phyloP scores from a whole-genome alignment of 2,329 filamentous ascomycete species.

The Cladosporium sp. region DNA sequence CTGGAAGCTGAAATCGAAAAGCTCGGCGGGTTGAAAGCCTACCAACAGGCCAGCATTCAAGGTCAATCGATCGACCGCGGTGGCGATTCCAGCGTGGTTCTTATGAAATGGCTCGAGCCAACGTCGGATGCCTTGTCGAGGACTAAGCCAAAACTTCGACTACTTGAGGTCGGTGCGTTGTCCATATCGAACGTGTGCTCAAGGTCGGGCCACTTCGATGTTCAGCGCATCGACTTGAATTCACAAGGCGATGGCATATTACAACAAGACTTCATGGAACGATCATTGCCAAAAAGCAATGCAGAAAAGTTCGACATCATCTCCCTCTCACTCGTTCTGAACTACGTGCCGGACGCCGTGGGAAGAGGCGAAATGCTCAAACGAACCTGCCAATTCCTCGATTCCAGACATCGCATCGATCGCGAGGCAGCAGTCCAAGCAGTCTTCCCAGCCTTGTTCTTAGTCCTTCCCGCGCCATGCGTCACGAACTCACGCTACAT shows the following conservation, averaged over 20 bases:
- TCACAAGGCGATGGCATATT: conserved; percentile 77
- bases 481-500: conserved; percentile 88
- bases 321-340: conserved; percentile 86
- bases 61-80: conserved; percentile 58
- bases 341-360: conserved; percentile 78
- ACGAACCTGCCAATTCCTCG: conserved; percentile 68
- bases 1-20: conserved; percentile 49
- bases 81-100: conserved; percentile 58
- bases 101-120: conserved; percentile 54
- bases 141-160: conserved; percentile 41
- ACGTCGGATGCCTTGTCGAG: conserved; percentile 2
- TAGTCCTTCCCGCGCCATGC: conserved; percentile 86
- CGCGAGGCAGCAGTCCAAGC: conserved; percentile 19
- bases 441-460: conserved; percentile 68
- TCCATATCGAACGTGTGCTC: conserved; percentile 83
- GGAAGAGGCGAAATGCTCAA: conserved; percentile 80
- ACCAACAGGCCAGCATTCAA: conserved; percentile 60
- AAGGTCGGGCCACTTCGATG: conserved; percentile 62
- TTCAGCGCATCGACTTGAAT: conserved; percentile 84
- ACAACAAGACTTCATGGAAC: conserved; percentile 91
- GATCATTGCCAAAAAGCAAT: conserved; percentile 60
- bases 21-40: conserved; percentile 56
- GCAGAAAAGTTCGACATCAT: conserved; percentile 74
- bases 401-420: conserved; percentile 15
- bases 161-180: conserved; percentile 87